Evolutionary conservation across 164 flowering plant species (phyloP).

Genomic region (Vitis riparia): DNA sequence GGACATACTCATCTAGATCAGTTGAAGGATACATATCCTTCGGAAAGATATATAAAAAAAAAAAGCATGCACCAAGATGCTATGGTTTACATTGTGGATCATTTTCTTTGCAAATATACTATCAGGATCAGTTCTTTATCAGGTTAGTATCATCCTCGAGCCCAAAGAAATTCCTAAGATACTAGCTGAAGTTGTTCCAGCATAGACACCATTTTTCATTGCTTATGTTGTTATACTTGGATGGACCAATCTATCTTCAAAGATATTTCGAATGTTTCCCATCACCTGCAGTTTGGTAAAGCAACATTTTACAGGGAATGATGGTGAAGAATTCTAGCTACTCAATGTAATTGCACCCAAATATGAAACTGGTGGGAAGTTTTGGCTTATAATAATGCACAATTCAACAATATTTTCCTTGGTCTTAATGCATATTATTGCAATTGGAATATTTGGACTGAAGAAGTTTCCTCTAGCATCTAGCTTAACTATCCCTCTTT

Average conservation of each 20-base stretch:
- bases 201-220: slow-evolving; percentile 71
- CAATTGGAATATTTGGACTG: slow-evolving; percentile 83
- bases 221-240: slow-evolving; percentile 66
- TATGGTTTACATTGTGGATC: slow-evolving; percentile 92
- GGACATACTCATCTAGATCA: slow-evolving; percentile 77
- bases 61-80: slow-evolving; percentile 77
- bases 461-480: slow-evolving; percentile 81
- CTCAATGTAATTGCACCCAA: slow-evolving; percentile 74
- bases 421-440: slow-evolving; percentile 81
- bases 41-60: slow-evolving; percentile 57
- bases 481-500: too few species aligned
- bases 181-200: slow-evolving; percentile 82
- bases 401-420: slow-evolving; percentile 71
- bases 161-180: slow-evolving; percentile 62
- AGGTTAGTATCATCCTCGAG: slow-evolving; percentile 52
- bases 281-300: slow-evolving; percentile 21
- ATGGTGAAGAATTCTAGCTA: slow-evolving; percentile 52
- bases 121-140: slow-evolving; percentile 68
- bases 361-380: slow-evolving; percentile 78
- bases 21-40: slow-evolving; percentile 74
- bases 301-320: slow-evolving; percentile 11
- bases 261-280: slow-evolving; percentile 39
- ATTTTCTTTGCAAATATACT: slow-evolving; percentile 85
- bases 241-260: slow-evolving; percentile 59
- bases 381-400: slow-evolving; percentile 92